A percentile compares a stretch with the other conserved stretches of the same genome.
Evolutionary conservation across 108 stramenopile genomes (phyloP).

Genomic region (Skeletonema menzelii): DNA sequence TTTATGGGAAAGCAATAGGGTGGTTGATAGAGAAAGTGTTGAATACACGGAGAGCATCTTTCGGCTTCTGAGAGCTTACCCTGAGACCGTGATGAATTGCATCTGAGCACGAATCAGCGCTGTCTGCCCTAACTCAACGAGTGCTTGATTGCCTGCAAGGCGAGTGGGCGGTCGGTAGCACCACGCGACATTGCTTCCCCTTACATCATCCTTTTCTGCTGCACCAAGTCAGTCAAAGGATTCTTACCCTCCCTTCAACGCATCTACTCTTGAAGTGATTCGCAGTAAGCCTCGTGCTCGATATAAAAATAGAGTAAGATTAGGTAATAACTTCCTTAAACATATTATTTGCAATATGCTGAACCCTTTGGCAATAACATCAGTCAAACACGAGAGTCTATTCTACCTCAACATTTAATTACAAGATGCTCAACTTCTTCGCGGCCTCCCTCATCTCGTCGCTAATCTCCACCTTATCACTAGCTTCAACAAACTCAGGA

Average conservation of each 20-base stretch:
- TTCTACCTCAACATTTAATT: background rate
- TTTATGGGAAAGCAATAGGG: background rate
- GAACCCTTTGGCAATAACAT: background rate
- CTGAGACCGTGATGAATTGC: background rate
- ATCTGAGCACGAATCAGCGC: too few relatives aligned
- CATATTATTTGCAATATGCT: background rate
- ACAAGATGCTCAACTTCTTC: slow-evolving; percentile 60
- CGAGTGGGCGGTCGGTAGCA: too few relatives aligned
- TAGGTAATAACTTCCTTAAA: background rate
- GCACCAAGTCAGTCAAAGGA: too few relatives aligned
- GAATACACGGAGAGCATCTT: background rate
- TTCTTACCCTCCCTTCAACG: too few relatives aligned
- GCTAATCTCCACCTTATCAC: slow-evolving; percentile 81
- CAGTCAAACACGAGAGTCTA: background rate
- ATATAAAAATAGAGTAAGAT: background rate
- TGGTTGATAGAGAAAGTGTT: background rate
- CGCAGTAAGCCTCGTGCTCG: too few relatives aligned
- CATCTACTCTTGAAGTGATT: too few relatives aligned
- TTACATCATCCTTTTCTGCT: too few relatives aligned
- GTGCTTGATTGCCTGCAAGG: too few relatives aligned
- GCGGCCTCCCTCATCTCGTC: slow-evolving; percentile 90
- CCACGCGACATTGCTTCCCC: too few relatives aligned
- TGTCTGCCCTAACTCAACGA: too few relatives aligned
- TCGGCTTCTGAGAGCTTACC: background rate
- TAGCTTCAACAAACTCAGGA: slow-evolving; percentile 84